phyloP scores from a whole-genome alignment of 192 early-diverging fungal species.

The Funneliformis geosporum region DNA sequence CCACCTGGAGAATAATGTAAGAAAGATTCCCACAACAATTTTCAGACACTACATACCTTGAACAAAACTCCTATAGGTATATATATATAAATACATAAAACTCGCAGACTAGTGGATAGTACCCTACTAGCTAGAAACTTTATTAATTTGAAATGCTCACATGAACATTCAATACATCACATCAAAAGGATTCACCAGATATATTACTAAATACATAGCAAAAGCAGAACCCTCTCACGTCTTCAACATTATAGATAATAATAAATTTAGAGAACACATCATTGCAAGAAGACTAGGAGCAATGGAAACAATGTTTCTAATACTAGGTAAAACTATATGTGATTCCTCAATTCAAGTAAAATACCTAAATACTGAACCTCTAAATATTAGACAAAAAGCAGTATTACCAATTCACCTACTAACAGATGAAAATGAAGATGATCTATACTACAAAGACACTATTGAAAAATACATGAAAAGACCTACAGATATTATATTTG shows the following conservation, averaged over 20 bases:
- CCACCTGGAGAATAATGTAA: too few relatives aligned
- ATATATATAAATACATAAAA: too few relatives aligned
- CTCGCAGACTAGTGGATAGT: too few relatives aligned
- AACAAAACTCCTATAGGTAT: too few relatives aligned
- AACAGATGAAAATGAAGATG: not conserved
- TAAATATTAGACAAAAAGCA: not conserved
- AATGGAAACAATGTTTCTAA: not conserved
- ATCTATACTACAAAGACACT: not conserved
- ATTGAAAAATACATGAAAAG: too few relatives aligned
- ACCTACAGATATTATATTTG: too few relatives aligned
- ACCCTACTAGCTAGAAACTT: too few relatives aligned
- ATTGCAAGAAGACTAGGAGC: not conserved
- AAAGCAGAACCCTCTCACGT: not conserved
- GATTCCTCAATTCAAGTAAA: not conserved
- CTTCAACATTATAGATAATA: not conserved
- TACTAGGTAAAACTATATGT: conserved; percentile 6
- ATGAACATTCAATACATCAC: not conserved
- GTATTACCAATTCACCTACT: not conserved
- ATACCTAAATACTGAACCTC: not conserved
- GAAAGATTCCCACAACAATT: too few relatives aligned
- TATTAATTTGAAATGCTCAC: too few relatives aligned
- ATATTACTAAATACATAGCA: not conserved
- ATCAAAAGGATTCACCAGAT: too few relatives aligned
- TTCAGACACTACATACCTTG: too few relatives aligned
- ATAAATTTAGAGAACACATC: conserved; percentile 3